Evolutionary conservation across 306 rosid genomes (phyloP).

Genomic region (Casuarina glauca): DNA sequence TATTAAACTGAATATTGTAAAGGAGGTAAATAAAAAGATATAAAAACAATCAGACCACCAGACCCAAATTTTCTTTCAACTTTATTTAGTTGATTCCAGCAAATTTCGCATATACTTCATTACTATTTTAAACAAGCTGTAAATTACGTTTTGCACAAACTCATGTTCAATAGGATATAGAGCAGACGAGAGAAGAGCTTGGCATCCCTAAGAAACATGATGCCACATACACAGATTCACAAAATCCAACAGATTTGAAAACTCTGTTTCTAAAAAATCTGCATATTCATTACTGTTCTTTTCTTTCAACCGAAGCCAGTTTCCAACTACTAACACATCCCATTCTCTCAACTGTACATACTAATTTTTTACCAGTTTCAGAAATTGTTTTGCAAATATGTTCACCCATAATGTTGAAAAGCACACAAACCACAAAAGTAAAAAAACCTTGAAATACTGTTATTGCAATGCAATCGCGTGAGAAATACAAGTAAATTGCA

Average conservation of each 20-base stretch:
- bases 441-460: neutral
- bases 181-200: neutral
- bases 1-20: neutral
- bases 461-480: constrained; percentile 18
- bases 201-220: neutral
- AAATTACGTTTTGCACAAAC: no score
- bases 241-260: no score
- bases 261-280: neutral
- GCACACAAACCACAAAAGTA: neutral
- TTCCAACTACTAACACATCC: neutral
- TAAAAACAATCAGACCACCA: neutral
- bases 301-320: constrained; percentile 1
- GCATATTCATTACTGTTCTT: neutral
- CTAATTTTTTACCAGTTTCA: neutral
- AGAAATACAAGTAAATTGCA: constrained; percentile 18
- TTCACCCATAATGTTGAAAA: neutral
- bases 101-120: no score
- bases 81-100: neutral
- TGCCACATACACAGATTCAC: neutral
- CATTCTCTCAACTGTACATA: neutral
- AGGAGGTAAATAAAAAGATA: neutral
- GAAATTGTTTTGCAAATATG: neutral
- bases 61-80: neutral
- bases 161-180: neutral
- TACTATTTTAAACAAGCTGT: no score